Conservation (phyloP, 1,284 basidiomycete species). For the Pyrrhoderma noxium region DNA sequence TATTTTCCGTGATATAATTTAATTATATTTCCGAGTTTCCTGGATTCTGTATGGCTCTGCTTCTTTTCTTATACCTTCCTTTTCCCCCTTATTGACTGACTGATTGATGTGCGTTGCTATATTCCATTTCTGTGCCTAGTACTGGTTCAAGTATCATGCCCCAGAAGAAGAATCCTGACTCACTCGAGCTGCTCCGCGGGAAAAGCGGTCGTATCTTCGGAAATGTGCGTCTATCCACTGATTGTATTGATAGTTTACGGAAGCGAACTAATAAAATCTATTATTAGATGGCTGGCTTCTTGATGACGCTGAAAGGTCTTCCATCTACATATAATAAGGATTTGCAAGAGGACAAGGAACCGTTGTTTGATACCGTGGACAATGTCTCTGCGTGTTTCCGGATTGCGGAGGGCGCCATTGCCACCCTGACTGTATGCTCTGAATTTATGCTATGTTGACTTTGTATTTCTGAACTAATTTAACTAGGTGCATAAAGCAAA, state of each 20-base stretch:
- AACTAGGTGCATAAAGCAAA: constrained; percentile 77
- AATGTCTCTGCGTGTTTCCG: constrained; percentile 85
- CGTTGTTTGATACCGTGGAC: constrained; percentile 90
- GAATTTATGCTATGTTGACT: constrained; percentile 3
- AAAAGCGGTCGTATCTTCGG: constrained; percentile 95
- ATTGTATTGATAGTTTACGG: background rate
- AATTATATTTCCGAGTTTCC: no score
- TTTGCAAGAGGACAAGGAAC: constrained; percentile 98
- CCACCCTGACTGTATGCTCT: constrained; percentile 68
- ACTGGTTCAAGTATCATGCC: constrained; percentile 99
- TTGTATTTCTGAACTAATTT: background rate
- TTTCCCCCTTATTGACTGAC: background rate
- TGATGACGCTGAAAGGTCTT: constrained; percentile 96
- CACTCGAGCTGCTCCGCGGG: constrained; percentile 88
- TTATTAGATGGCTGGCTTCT: constrained; percentile 87
- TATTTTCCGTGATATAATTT: constrained; percentile 2
- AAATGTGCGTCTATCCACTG: constrained; percentile 45
- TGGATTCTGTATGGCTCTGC: background rate
- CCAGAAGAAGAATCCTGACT: constrained; percentile 99
- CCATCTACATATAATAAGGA: constrained; percentile 99
- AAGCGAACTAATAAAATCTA: background rate
- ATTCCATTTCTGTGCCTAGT: constrained; percentile 34
- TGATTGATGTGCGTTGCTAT: constrained; percentile 1
- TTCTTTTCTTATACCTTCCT: background rate
- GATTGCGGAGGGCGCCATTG: constrained; percentile 92